phyloP scores from a whole-genome alignment of 805 yeast species.

The Teunomyces tritomae region DNA sequence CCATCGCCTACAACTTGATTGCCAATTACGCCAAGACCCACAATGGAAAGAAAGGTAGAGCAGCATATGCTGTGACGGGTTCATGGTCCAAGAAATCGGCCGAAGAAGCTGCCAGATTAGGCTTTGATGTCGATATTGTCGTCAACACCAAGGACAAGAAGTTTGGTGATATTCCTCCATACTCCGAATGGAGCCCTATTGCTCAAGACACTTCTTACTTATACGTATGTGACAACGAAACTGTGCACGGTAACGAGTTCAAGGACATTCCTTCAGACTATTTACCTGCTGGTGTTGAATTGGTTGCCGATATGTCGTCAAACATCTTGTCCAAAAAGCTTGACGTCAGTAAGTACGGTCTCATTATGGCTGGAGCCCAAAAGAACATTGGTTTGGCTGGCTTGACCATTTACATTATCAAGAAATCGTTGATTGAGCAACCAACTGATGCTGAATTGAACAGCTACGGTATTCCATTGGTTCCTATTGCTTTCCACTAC shows the following conservation, averaged over 20 bases:
- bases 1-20: conserved; percentile 76
- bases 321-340: conserved; percentile 79
- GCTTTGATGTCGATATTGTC: conserved; percentile 68
- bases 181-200: conserved; percentile 60
- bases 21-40: conserved; percentile 66
- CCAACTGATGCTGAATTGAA: conserved; percentile 61
- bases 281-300: conserved; percentile 65
- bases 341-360: conserved; percentile 82
- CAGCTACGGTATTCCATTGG: conserved; percentile 63
- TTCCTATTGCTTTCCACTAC: conserved; percentile 87
- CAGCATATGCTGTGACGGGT: conserved; percentile 89
- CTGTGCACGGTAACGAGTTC: conserved; percentile 94
- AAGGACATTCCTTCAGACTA: conserved; percentile 46
- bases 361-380: conserved; percentile 97
- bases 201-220: conserved; percentile 72
- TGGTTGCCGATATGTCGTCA: conserved; percentile 94
- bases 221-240: conserved; percentile 94
- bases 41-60: conserved; percentile 72
- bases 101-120: conserved; percentile 85
- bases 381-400: conserved; percentile 98
- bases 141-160: conserved; percentile 61
- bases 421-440: conserved; percentile 70
- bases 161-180: conserved; percentile 64
- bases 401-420: conserved; percentile 84
- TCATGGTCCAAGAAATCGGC: conserved; percentile 87